Conservation (phyloP, 805 yeast species). For the Spathaspora boniae region DNA sequence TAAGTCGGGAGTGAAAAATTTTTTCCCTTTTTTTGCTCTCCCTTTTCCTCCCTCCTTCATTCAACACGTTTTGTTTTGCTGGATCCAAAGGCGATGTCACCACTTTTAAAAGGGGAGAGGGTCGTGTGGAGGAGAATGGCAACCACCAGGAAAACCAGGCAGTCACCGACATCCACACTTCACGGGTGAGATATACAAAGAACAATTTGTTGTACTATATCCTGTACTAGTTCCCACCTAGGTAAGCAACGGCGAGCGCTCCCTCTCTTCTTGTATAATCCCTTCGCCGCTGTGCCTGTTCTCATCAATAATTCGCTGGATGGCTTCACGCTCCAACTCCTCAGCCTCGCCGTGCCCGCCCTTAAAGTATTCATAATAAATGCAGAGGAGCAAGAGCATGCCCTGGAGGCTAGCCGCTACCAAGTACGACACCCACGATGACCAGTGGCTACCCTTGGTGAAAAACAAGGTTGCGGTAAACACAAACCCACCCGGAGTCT, state of each 20-base stretch:
- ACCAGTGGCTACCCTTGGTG: slow-evolving; percentile 79
- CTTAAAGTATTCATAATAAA: slow-evolving; percentile 41
- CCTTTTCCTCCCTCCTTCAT: too few species aligned
- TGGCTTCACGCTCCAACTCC: slow-evolving; percentile 23
- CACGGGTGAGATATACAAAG: too few species aligned
- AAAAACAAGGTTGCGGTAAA: slow-evolving; percentile 72
- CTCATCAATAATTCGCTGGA: slow-evolving; percentile 28
- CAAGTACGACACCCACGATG: slow-evolving; percentile 79
- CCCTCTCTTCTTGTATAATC: slow-evolving; percentile 12
- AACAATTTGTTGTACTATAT: too few species aligned
- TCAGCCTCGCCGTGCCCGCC: slow-evolving; percentile 21
- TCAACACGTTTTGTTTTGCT: neutral
- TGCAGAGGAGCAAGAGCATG: slow-evolving; percentile 56
- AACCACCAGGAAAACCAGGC: too few species aligned
- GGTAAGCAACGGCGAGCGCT: too few species aligned
- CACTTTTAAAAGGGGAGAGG: too few species aligned
- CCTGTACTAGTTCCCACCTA: too few species aligned
- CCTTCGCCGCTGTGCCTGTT: too few species aligned
- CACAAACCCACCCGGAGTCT: slow-evolving; percentile 84
- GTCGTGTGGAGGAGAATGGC: too few species aligned
- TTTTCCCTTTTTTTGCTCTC: too few species aligned
- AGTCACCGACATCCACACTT: too few species aligned
- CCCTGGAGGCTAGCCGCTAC: slow-evolving; percentile 71
- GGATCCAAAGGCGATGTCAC: too few species aligned
- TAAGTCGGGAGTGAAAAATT: slow-evolving; percentile 2